phyloP scores from a whole-genome alignment of 768 basidiomycete species.

The Austroboletus festivus region DNA sequence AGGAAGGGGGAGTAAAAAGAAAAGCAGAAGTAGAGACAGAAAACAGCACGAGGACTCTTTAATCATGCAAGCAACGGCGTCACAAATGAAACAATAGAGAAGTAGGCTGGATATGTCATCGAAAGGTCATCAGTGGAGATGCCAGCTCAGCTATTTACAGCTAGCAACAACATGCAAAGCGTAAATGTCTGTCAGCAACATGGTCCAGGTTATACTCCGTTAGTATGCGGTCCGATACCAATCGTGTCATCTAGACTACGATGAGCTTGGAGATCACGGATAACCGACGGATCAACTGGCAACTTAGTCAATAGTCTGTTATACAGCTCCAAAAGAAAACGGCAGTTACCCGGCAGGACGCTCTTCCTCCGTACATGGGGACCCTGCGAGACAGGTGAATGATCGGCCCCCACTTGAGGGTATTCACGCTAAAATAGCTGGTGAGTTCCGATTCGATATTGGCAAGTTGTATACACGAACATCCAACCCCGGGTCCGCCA shows the following conservation, averaged over 20 bases:
- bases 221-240: conserved; percentile 29
- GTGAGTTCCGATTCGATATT: conserved; percentile 18
- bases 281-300: conserved; percentile 81
- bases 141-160: conserved; percentile 23
- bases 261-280: conserved; percentile 86
- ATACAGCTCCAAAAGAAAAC: conserved; percentile 1
- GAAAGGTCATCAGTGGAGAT: conserved; percentile 26
- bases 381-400: conserved; percentile 53
- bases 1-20: neutral
- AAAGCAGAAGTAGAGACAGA: conserved; percentile 6
- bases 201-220: conserved; percentile 23
- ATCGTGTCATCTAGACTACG: conserved; percentile 68
- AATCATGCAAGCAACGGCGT: conserved; percentile 14
- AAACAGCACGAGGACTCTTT: conserved; percentile 16
- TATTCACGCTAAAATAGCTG: conserved; percentile 51
- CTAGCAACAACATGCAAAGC: conserved; percentile 16
- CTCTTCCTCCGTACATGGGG: conserved; percentile 93
- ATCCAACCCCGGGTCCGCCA: conserved; percentile 87
- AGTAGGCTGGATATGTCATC: conserved; percentile 24
- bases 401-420: conserved; percentile 63
- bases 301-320: conserved; percentile 17
- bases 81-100: conserved; percentile 16
- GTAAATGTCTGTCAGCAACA: conserved; percentile 16
- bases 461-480: conserved; percentile 46
- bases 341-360: conserved; percentile 81